These are phyloP conservation scores for Nicotiana benthamiana DNA, from an alignment of 257 asterid genomes.

Conservation along the genomic window DNA sequence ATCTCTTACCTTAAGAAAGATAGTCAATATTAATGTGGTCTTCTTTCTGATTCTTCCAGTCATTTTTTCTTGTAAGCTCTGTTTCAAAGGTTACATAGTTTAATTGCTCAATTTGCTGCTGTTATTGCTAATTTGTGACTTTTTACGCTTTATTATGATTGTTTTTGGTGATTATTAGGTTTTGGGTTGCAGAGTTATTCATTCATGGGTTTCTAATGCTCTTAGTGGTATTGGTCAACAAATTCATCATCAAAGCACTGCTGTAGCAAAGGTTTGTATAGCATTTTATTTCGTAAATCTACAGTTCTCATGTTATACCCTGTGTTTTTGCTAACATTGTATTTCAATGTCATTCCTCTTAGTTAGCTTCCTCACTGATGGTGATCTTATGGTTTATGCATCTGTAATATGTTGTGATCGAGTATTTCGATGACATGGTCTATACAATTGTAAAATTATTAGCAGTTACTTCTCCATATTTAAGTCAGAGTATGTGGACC, in stretches of 20 bases:
- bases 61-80: not conserved
- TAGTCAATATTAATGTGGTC: too few species aligned
- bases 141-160: constrained; percentile 16
- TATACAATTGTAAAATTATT: not conserved
- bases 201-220: constrained; percentile 78
- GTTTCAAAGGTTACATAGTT: not conserved
- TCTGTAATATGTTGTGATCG: not conserved
- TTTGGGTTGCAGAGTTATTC: constrained; percentile 71
- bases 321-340: not conserved
- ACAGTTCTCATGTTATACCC: not conserved
- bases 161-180: constrained; percentile 68
- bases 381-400: not conserved
- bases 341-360: not conserved
- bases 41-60: not conserved
- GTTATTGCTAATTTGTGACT: constrained; percentile 12
- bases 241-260: constrained; percentile 41
- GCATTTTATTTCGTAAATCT: not conserved
- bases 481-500: not conserved
- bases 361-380: not conserved
- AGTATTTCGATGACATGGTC: not conserved
- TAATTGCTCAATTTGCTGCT: not conserved
- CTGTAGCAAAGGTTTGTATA: constrained; percentile 50
- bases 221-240: constrained; percentile 42
- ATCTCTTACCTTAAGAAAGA: too few species aligned
- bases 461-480: not conserved